Evolutionary conservation across 176 grass and related monocot species (phyloP), one percentile per base, ranked within the genome.

Genomic region (Aegilops sharonensis): DNA sequence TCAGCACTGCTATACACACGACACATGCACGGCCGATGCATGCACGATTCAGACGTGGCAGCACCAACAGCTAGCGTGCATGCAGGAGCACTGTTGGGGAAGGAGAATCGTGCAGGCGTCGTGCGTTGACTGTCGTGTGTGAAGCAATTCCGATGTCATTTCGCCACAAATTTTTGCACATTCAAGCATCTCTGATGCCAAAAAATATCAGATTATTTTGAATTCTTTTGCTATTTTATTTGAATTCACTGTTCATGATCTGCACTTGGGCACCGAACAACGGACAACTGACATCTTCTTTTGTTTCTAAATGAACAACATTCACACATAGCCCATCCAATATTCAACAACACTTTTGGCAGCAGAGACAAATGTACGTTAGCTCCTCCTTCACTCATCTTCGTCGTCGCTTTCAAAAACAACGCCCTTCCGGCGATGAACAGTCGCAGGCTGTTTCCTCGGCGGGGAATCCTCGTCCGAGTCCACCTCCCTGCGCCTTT

Each of bases 341-440:
- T 5, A 42, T 56, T 25, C 15, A 36, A 84, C 71, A 63, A 6
- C 47, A 56, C 8, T 12, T 77, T 11, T 24, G 59, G 59, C 76
- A 11, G 31, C 32, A 45, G 35, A 15, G 57, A 80, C 8, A 8
- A 39, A 39, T 39, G 64, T 45, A 52, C 5, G 35, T 66, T 43
- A 45, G 35, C 71, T 6, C 9, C 6, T 24, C 64, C 2, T 42
- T 89, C 73, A 93, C 4, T 96, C 97, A 10, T 99, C 97, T 2
- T 99, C 97, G 21, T 99, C 94, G 6, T 99, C 97, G 5, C 94
- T 93, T 71, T 98, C 97, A 83, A 90, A 94, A 61, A 99, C 80
- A 4, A 97, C 84, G 9, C 87, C 69, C 67, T 92, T 95, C 66
- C 97, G 88, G 37, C 94, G 90, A 60, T 88, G 88, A 56, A 73